Percentiles rank a stretch among this genome's conserved stretches.
phyloP scores from a whole-genome alignment of 2,329 filamentous ascomycete genomes.

The Tolypocladium amazonense region DNA sequence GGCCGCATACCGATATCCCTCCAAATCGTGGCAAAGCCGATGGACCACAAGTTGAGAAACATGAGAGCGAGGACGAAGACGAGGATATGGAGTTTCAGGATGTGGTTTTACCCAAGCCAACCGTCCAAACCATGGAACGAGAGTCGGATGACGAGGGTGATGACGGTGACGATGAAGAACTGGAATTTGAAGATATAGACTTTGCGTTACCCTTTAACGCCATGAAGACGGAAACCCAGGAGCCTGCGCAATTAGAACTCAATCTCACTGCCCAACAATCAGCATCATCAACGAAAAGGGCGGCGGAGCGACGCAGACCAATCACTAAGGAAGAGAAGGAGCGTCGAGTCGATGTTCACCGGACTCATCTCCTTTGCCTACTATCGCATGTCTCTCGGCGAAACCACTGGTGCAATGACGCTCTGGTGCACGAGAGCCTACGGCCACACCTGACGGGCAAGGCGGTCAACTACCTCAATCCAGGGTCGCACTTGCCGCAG shows the following conservation, averaged over 20 bases:
- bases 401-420: conserved; percentile 84
- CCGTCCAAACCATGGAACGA: conserved; percentile 38
- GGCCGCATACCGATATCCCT: neutral
- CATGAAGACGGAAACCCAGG: conserved; percentile 10
- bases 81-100: conserved; percentile 41
- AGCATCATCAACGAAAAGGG: conserved; percentile 16
- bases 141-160: conserved; percentile 36
- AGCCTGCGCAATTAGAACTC: conserved; percentile 33
- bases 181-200: conserved; percentile 39
- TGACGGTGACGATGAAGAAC: conserved; percentile 28
- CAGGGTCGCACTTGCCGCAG: conserved; percentile 55
- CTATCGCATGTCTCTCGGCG: conserved; percentile 65
- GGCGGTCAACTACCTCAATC: conserved; percentile 56
- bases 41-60: neutral
- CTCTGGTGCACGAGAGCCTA: conserved; percentile 54
- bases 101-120: conserved; percentile 34
- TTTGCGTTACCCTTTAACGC: conserved; percentile 21
- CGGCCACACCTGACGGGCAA: conserved; percentile 56
- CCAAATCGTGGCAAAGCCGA: neutral
- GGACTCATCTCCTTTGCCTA: conserved; percentile 73
- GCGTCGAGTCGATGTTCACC: conserved; percentile 67
- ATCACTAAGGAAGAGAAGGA: conserved; percentile 43
- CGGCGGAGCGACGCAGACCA: conserved; percentile 35
- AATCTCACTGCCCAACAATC: conserved; percentile 38
- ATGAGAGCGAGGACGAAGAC: conserved; percentile 21